Evolutionary conservation across 1,284 basidiomycete genomes (phyloP).

Genomic region (Earliella scabrosa): DNA sequence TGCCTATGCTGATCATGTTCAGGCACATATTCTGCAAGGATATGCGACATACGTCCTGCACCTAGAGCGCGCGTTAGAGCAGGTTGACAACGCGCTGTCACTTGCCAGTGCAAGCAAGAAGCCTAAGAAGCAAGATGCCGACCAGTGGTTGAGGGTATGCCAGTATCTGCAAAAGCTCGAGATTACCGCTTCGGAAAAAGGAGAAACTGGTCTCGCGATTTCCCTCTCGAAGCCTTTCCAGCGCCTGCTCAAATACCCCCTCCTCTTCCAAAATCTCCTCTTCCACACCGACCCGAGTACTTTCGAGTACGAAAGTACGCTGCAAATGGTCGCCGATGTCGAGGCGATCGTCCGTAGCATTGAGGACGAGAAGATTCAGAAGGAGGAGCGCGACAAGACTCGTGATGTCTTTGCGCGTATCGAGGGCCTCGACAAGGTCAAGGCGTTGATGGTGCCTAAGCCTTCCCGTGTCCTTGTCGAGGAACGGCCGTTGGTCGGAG

Average conservation of each 20-base stretch:
- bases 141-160: slow-evolving; percentile 78
- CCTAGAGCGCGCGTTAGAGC: slow-evolving; percentile 86
- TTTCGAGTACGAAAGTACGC: slow-evolving; percentile 94
- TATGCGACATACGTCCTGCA: slow-evolving; percentile 93
- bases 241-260: slow-evolving; percentile 93
- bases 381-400: slow-evolving; percentile 94
- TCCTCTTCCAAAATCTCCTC: slow-evolving; percentile 97
- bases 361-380: slow-evolving; percentile 96
- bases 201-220: slow-evolving; percentile 93
- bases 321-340: slow-evolving; percentile 96
- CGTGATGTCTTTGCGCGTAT: slow-evolving; percentile 95
- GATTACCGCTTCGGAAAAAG: slow-evolving; percentile 79
- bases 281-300: slow-evolving; percentile 97
- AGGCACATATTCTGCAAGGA: slow-evolving; percentile 92
- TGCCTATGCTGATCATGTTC: slow-evolving; percentile 9
- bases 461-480: slow-evolving; percentile 86
- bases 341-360: slow-evolving; percentile 95
- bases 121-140: slow-evolving; percentile 78
- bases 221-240: slow-evolving; percentile 97
- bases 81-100: slow-evolving; percentile 82
- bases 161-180: slow-evolving; percentile 78
- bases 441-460: slow-evolving; percentile 87
- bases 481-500: slow-evolving; percentile 58
- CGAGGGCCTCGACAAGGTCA: slow-evolving; percentile 91
- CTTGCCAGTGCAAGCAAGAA: slow-evolving; percentile 67